Conservation (phyloP, 768 basidiomycete species). For the Sarcomyxa edulis region DNA sequence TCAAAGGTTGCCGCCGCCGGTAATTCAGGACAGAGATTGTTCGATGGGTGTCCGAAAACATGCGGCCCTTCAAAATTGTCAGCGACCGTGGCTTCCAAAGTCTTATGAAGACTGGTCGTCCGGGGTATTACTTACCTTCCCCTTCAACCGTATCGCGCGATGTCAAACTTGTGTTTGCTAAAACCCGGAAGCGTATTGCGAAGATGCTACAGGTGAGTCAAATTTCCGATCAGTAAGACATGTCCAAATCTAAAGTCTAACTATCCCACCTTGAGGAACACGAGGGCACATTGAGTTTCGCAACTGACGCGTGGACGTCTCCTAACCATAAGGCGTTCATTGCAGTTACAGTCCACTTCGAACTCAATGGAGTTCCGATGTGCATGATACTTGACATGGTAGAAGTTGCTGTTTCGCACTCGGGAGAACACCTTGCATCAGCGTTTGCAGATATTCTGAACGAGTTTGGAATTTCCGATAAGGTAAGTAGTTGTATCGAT, state of each 20-base stretch:
- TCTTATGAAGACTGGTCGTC: conserved; percentile 30
- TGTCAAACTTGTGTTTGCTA: conserved; percentile 21
- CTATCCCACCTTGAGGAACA: conserved; percentile 17
- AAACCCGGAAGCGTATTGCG: conserved; percentile 15
- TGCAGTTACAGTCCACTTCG: conserved; percentile 22
- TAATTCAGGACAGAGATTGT: conserved; percentile 25
- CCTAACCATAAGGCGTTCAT: conserved; percentile 10
- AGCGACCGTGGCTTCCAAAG: conserved; percentile 22
- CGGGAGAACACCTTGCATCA: conserved; percentile 24
- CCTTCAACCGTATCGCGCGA: conserved; percentile 26
- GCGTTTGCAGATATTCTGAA: conserved; percentile 26
- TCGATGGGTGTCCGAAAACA: conserved; percentile 26
- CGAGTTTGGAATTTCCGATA: conserved; percentile 27
- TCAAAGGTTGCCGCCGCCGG: too few relatives aligned
- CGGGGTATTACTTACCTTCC: conserved; percentile 28
- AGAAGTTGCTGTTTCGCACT: conserved; percentile 30
- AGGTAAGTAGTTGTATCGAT: conserved; percentile 17
- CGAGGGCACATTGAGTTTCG: conserved; percentile 23
- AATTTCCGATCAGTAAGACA: background rate
- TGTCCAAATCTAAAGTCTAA: background rate
- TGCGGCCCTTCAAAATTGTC: conserved; percentile 26
- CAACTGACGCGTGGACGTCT: conserved; percentile 11
- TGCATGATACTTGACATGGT: conserved; percentile 28
- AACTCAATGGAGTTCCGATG: conserved; percentile 20
- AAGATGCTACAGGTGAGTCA: conserved; percentile 22